Evolutionary conservation across 345 rosid species (phyloP), one percentile per base, ranked within the genome.

Genomic region (Viola odorata): DNA sequence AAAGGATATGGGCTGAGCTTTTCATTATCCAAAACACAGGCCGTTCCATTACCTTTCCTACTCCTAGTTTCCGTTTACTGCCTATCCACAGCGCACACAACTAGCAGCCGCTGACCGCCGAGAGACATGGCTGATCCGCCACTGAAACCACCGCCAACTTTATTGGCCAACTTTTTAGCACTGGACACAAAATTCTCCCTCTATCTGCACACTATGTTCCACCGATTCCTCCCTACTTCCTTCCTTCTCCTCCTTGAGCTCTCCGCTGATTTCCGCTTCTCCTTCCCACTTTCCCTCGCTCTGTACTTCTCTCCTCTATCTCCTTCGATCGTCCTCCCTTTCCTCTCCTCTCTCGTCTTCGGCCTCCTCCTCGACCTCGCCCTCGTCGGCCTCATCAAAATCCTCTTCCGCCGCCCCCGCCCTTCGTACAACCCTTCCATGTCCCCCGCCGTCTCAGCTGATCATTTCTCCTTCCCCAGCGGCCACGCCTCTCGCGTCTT

Each of bases 401-500:
- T 77, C 56, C 62, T 67, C 72, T 81, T 88, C 88, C 97, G 96
- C 52, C 96, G 97, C n/a, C 48, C 79, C 8, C 95, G 96, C 59
- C 99, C 97, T 37, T 70, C 72, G 61, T 87, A 94, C 80, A 94
- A 94, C 58, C 91, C 91, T 6, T 57, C 81, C 69, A 94, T 85
- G 96, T 80, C 83, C 56, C 74, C 87, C 23, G 91, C 74, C 3
- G 95, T 90, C 52, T 70, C 86, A 10, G 79, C 77, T 16, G 99
- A 88, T 62, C 78, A 82, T 66, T 94, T 73, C 76, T 94, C 99
- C 36, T 90, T 94, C 61, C 99, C 97, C 64, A 87, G 96, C 10
- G 97, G 99, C 54, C 97, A 94, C 80, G 82, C 99, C 6, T 85
- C 97, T 11, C 86, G 96, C 39, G 95, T 94, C 51, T 86, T 69